A percentile compares a stretch with the other conserved stretches of the same genome.
Conservation (phyloP, 176 grass and related monocot genomes). For the Juncus inflexus region DNA sequence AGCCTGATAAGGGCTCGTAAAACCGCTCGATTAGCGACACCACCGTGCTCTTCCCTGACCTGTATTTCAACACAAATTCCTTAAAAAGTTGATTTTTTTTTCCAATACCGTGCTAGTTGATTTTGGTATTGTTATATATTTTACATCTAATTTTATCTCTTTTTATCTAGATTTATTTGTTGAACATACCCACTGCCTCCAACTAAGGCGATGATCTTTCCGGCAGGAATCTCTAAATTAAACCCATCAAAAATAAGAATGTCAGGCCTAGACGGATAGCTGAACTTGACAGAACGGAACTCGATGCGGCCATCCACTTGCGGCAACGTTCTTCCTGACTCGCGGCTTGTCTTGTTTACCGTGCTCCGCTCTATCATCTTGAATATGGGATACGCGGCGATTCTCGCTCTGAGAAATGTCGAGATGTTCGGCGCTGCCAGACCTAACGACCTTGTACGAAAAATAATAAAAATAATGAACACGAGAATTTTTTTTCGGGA, state of each 20-base stretch:
- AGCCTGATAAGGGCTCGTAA: constrained; percentile 69
- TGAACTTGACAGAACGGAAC: constrained; percentile 58
- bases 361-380: constrained; percentile 94
- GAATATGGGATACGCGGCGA: constrained; percentile 84
- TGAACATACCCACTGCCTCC: constrained; percentile 57
- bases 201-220: constrained; percentile 79
- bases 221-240: constrained; percentile 66
- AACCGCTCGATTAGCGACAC: constrained; percentile 94
- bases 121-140: constrained; percentile 1
- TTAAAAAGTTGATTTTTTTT: constrained; percentile 7
- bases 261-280: constrained; percentile 80
- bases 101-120: not conserved
- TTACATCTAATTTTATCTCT: not conserved
- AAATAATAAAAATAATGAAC: no score
- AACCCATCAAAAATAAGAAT: constrained; percentile 68
- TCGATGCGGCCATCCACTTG: constrained; percentile 63
- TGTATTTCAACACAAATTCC: not conserved
- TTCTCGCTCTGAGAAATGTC: constrained; percentile 76
- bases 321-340: constrained; percentile 43
- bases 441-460: constrained; percentile 52
- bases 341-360: constrained; percentile 46
- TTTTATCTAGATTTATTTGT: not conserved
- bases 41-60: constrained; percentile 89
- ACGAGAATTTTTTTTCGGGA: no score
- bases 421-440: constrained; percentile 81